A percentile compares a stretch with the other conserved stretches of the same genome.
phyloP scores from a whole-genome alignment of 805 yeast species.

The Ogataea philodendri region DNA sequence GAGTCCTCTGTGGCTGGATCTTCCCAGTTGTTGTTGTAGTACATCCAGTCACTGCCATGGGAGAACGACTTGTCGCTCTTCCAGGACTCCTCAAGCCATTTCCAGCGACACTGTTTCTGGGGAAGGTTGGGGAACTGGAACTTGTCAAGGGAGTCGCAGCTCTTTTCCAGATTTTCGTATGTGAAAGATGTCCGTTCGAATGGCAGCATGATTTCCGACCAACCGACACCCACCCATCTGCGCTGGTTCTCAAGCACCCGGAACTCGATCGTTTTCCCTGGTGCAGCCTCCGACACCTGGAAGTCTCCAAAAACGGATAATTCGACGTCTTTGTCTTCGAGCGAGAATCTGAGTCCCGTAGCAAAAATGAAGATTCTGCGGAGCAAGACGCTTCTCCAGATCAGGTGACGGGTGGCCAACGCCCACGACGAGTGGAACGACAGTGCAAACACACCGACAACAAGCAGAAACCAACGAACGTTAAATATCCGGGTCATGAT shows the following conservation, averaged over 20 bases:
- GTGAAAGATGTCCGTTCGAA: slow-evolving; percentile 51
- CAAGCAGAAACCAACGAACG: slow-evolving; percentile 34
- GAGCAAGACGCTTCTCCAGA: slow-evolving; percentile 50
- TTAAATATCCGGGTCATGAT: slow-evolving; percentile 36
- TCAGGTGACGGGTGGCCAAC: slow-evolving; percentile 41
- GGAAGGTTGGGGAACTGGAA: slow-evolving; percentile 45
- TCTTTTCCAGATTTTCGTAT: slow-evolving; percentile 36
- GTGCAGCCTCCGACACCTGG: slow-evolving; percentile 10
- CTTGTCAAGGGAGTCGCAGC: slow-evolving; percentile 31
- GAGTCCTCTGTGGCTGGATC: slow-evolving; percentile 42
- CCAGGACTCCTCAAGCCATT: slow-evolving; percentile 58
- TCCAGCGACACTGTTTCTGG: slow-evolving; percentile 45
- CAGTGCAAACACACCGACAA: slow-evolving; percentile 37
- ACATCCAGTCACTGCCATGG: slow-evolving; percentile 51
- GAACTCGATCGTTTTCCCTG: slow-evolving; percentile 49
- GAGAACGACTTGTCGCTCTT: slow-evolving; percentile 40
- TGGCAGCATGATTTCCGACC: slow-evolving; percentile 52
- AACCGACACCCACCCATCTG: slow-evolving; percentile 61
- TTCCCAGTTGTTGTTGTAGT: slow-evolving; percentile 52
- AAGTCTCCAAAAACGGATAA: slow-evolving; percentile 11
- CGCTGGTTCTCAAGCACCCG: slow-evolving; percentile 56
- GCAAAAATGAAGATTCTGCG: slow-evolving; percentile 38
- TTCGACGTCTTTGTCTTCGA: slow-evolving; percentile 20
- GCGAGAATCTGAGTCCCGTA: slow-evolving; percentile 39
- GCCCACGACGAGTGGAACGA: slow-evolving; percentile 51